Evolutionary conservation across 768 basidiomycete species (phyloP).

Genomic region (Boletus eberwhitei): DNA sequence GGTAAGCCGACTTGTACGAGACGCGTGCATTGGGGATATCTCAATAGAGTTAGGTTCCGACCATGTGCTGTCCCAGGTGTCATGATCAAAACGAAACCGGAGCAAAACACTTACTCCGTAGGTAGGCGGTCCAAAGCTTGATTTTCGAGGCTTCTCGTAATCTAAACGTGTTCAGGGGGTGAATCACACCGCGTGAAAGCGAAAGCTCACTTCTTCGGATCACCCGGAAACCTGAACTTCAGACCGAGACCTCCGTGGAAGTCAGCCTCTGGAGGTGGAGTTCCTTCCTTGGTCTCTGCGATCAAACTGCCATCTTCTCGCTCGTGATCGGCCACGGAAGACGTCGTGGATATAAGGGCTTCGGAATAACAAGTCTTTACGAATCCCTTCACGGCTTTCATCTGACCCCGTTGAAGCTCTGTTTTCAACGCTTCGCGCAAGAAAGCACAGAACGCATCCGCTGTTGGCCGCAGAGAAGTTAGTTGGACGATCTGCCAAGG

Average conservation of each 20-base stretch:
- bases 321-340: constrained; percentile 59
- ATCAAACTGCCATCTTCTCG: constrained; percentile 67
- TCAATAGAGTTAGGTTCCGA: constrained; percentile 89
- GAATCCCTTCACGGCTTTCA: constrained; percentile 91
- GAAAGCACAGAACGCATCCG: constrained; percentile 87
- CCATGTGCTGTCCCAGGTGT: constrained; percentile 65
- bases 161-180: constrained; percentile 38
- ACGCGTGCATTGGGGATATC: constrained; percentile 96
- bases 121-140: constrained; percentile 91
- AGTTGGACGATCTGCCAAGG: constrained; percentile 77
- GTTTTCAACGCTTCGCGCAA: constrained; percentile 87
- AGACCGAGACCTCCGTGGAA: constrained; percentile 80
- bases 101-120: constrained; percentile 52
- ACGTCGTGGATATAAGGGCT: constrained; percentile 61
- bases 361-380: constrained; percentile 94
- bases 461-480: constrained; percentile 88
- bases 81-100: constrained; percentile 5
- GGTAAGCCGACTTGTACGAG: constrained; percentile 96
- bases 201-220: constrained; percentile 75
- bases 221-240: constrained; percentile 87
- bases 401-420: constrained; percentile 85
- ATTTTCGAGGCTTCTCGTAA: constrained; percentile 90
- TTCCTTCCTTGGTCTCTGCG: constrained; percentile 49
- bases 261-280: constrained; percentile 43
- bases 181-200: neutral